A percentile compares a stretch with the other conserved stretches of the same genome.
Evolutionary conservation across 2,329 filamentous ascomycete genomes (phyloP).

Genomic region (Xylaria digitata): DNA sequence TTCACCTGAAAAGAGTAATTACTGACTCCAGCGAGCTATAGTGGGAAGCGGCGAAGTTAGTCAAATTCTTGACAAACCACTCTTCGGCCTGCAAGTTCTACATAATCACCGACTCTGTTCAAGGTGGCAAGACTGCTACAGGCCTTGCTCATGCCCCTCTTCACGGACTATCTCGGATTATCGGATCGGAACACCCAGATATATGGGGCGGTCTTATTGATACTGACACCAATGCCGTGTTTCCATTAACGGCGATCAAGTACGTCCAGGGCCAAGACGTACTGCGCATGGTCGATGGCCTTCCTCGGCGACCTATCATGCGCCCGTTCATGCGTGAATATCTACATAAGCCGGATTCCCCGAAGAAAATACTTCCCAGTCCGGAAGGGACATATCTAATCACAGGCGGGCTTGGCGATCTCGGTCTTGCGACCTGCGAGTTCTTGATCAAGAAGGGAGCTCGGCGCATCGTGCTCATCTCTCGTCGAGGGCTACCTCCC

Average conservation of each 20-base stretch:
- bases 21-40: too few relatives aligned
- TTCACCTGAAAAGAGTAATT: too few relatives aligned
- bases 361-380: conserved; percentile 39
- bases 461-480: conserved; percentile 55
- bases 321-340: conserved; percentile 31
- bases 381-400: conserved; percentile 57
- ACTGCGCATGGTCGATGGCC: conserved; percentile 52
- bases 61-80: conserved; percentile 19
- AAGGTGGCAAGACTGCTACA: conserved; percentile 6
- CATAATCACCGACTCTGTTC: conserved; percentile 33
- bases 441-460: conserved; percentile 56
- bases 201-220: conserved; percentile 53
- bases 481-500: conserved; percentile 52
- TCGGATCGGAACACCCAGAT: conserved; percentile 54
- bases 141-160: conserved; percentile 52
- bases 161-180: conserved; percentile 53
- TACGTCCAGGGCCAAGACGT: conserved; percentile 55
- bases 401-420: conserved; percentile 54
- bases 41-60: conserved; percentile 27
- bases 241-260: conserved; percentile 52
- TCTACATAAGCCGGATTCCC: conserved; percentile 37
- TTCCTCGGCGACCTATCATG: conserved; percentile 45
- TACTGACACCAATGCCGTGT: conserved; percentile 42
- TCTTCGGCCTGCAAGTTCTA: conserved; percentile 18
- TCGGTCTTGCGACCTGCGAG: conserved; percentile 53